These are phyloP conservation scores for Zhuliangozyma blackwelliae DNA, from an alignment of 1,139 yeast genomes.

Conservation along the genomic window DNA sequence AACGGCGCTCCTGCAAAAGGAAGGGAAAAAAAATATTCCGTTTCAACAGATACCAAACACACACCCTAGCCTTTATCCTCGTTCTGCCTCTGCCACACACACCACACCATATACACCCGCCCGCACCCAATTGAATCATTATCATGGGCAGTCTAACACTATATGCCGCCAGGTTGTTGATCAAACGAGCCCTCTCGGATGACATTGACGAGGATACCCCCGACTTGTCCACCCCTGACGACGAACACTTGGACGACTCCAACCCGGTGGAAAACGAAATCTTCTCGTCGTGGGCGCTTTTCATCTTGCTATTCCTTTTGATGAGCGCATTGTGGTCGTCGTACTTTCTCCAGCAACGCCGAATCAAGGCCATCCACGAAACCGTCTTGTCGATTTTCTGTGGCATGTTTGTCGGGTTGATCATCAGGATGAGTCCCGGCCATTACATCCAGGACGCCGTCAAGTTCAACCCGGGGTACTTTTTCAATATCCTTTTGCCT, in stretches of 20 bases:
- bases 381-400: conserved; percentile 93
- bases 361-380: conserved; percentile 93
- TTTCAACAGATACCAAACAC: neutral
- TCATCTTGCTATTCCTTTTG: conserved; percentile 73
- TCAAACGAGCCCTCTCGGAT: conserved; percentile 27
- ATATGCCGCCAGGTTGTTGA: conserved; percentile 21
- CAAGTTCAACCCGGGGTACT: conserved; percentile 89
- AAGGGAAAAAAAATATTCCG: neutral
- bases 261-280: conserved; percentile 96
- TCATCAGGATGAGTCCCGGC: conserved; percentile 88
- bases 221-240: conserved; percentile 50
- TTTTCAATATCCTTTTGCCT: conserved; percentile 89
- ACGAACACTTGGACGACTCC: conserved; percentile 48
- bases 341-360: conserved; percentile 83
- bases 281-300: conserved; percentile 95
- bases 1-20: no score
- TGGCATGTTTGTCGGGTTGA: conserved; percentile 93
- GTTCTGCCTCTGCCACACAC: no score
- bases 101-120: no score
- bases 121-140: no score
- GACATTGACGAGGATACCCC: conserved; percentile 40
- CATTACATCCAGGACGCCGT: conserved; percentile 97
- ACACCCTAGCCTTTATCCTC: neutral
- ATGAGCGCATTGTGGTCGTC: conserved; percentile 94
- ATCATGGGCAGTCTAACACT: conserved; percentile 26